Evolutionary conservation across 108 stramenopile genomes (phyloP).

Genomic region (Fragilaria radians): DNA sequence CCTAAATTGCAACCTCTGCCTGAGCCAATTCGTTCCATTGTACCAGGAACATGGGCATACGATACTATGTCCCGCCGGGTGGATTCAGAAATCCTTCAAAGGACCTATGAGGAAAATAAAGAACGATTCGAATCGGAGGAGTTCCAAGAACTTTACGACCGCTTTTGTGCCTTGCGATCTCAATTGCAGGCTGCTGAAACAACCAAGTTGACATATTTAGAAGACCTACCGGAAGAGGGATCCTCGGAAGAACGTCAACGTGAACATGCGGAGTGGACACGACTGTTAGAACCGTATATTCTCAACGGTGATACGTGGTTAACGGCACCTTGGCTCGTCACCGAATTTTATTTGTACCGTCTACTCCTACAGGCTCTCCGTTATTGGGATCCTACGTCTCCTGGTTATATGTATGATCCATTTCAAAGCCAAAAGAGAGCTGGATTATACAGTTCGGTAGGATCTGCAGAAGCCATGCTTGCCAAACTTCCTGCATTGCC

Average conservation of each 20-base stretch:
- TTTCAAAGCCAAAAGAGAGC: conserved; percentile 73
- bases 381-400: conserved; percentile 68
- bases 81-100: conserved; percentile 84
- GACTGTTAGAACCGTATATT: conserved; percentile 66
- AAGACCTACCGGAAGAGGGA: conserved; percentile 44
- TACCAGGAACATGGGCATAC: conserved; percentile 92
- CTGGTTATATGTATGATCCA: conserved; percentile 81
- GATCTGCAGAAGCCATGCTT: conserved; percentile 65
- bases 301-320: conserved; percentile 77
- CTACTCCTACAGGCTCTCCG: conserved; percentile 74
- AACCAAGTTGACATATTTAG: conserved; percentile 50
- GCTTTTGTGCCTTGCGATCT: conserved; percentile 56
- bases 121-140: conserved; percentile 33
- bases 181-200: conserved; percentile 64
- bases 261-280: conserved; percentile 73
- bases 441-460: conserved; percentile 59
- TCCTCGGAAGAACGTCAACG: conserved; percentile 17
- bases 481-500: conserved; percentile 49
- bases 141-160: conserved; percentile 41
- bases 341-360: conserved; percentile 95
- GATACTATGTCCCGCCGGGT: conserved; percentile 94
- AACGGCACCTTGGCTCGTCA: conserved; percentile 90
- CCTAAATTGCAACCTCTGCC: conserved; percentile 74
- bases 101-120: conserved; percentile 84
- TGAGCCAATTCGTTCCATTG: conserved; percentile 48